Evolutionary conservation across 1,139 yeast genomes (phyloP), one percentile per base, ranked within the genome.

Genomic region (Suhomyces choctaworum): DNA sequence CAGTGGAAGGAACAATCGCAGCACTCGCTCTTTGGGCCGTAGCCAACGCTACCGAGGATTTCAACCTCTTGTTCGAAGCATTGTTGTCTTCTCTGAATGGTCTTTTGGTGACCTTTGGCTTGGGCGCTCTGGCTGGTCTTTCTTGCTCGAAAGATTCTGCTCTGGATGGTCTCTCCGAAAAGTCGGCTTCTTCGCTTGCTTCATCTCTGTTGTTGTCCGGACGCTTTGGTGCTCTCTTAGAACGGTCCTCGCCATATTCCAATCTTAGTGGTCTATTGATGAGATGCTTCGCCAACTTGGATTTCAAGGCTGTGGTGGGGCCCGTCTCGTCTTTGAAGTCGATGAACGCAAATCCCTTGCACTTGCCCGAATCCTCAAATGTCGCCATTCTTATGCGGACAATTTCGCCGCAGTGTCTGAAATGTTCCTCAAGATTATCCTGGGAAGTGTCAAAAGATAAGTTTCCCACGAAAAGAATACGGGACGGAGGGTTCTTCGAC

Each of bases 231-330:
- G 73, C 69, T 56, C 95, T 75, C 61, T 86, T 83, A 26, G 95
- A 83, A 64, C 98, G 75, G 58, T 92, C 97, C 62, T 92, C 96
- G 47, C 98, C 98, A 51, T 69, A 92, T 60, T 92, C 97, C 75
- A 92, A 71, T 64, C 96, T 76, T 48, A 92, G 64, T 5, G 80
- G 80, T 54, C 97, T 73, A 42, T 84, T 85, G 41, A 85, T 78
- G 41, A 88, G 67, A 45, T 70, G 78, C 51, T 77, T 77, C 43
- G 89, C 80, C 14, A 73, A 52, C 54, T 80, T 84, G 44, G 89
- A 92, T 47, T 76, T 81, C 44, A 92, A 68, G 0, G 97, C 97
- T 28, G 72, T 70, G 0, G 95, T 85, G 27, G 97, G 90, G 4
- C 94, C 90, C 20, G 76, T 77, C 45, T 83, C 85, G 47, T 82